Evolutionary conservation across 176 grass and related monocot genomes (phyloP).

Genomic region (Carex kokanica): DNA sequence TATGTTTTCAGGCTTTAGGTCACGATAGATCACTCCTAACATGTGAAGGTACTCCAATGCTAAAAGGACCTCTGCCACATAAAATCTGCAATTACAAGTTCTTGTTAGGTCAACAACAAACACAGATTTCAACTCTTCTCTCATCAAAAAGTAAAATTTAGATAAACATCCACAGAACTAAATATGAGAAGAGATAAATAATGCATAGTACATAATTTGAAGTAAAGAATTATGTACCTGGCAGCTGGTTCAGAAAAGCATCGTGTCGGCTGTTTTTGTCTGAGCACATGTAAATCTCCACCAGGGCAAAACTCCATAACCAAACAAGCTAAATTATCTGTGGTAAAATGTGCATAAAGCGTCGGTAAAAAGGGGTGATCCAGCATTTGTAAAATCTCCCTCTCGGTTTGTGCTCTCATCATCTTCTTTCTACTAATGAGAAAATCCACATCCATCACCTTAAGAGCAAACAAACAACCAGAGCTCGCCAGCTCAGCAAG

Average conservation of each 20-base stretch:
- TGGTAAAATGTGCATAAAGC: slow-evolving; percentile 90
- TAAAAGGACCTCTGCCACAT: slow-evolving; percentile 85
- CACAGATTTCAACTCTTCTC: not conserved
- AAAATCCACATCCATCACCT: slow-evolving; percentile 95
- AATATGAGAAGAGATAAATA: not conserved
- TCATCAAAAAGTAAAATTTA: not conserved
- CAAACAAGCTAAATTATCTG: slow-evolving; percentile 91
- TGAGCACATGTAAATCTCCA: slow-evolving; percentile 82
- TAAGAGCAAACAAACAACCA: slow-evolving; percentile 91
- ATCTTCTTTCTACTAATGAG: slow-evolving; percentile 91
- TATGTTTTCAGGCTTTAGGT: slow-evolving; percentile 98
- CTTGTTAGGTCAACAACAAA: slow-evolving; percentile 23
- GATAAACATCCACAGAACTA: slow-evolving; percentile 20
- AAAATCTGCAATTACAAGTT: slow-evolving; percentile 53
- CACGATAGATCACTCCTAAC: slow-evolving; percentile 97
- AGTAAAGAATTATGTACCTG: slow-evolving; percentile 38
- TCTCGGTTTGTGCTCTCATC: slow-evolving; percentile 91
- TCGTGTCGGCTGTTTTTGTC: slow-evolving; percentile 87
- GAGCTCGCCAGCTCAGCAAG: slow-evolving; percentile 77
- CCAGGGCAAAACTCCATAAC: slow-evolving; percentile 97
- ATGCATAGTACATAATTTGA: not conserved
- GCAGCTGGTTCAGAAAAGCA: slow-evolving; percentile 80
- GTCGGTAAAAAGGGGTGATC: slow-evolving; percentile 95
- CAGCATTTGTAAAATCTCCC: slow-evolving; percentile 95
- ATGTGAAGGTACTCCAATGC: slow-evolving; percentile 97